phyloP scores from a whole-genome alignment of 345 rosid species.

The Heritiera fomes region DNA sequence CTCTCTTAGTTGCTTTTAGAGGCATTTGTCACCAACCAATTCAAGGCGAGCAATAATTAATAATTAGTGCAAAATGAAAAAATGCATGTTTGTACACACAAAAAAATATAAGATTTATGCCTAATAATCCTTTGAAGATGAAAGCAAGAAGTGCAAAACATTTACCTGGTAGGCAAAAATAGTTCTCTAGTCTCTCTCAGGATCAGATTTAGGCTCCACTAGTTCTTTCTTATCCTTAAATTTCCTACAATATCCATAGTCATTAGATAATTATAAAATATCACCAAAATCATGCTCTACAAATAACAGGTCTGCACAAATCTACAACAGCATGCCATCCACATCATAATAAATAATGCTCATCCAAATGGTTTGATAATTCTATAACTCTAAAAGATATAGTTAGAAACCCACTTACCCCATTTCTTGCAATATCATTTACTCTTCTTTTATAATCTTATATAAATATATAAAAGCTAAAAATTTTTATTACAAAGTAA shows the following conservation, averaged over 20 bases:
- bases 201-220: slow-evolving; percentile 84
- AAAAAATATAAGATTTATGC: not conserved
- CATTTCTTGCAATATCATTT: not conserved
- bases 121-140: slow-evolving; percentile 6
- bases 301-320: not conserved
- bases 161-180: slow-evolving; percentile 94
- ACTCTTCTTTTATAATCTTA: too few species aligned
- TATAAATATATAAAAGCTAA: too few species aligned
- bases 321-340: not conserved
- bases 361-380: not conserved
- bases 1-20: slow-evolving; percentile 86
- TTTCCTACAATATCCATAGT: slow-evolving; percentile 46
- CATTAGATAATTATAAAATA: not conserved
- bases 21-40: slow-evolving; percentile 69
- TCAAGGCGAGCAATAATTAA: slow-evolving; percentile 12
- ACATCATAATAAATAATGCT: not conserved
- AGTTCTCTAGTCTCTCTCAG: slow-evolving; percentile 95
- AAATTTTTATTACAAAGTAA: too few species aligned
- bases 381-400: not conserved
- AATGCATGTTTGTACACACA: not conserved
- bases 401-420: not conserved
- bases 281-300: not conserved
- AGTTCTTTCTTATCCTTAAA: slow-evolving; percentile 77
- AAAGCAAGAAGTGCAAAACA: slow-evolving; percentile 5
- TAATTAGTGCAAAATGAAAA: not conserved